A percentile compares a stretch with the other conserved stretches of the same genome.
Conservation (phyloP, 202 grass and related monocot species). For the Setaria italica region DNA sequence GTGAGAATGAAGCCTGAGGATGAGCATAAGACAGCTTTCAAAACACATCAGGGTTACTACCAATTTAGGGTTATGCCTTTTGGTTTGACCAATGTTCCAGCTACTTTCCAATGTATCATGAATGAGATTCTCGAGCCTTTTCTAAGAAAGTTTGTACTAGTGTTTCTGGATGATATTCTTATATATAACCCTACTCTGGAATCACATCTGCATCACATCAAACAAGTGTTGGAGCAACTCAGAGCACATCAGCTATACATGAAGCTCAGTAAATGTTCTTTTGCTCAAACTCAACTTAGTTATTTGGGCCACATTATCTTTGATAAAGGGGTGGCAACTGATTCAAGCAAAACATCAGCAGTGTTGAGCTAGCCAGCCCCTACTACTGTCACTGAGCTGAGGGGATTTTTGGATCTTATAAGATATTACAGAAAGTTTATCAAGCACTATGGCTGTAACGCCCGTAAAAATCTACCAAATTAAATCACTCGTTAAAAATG, state of each 20-base stretch:
- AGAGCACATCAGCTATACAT: accelerated
- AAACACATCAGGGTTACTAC: not conserved
- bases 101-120: not conserved
- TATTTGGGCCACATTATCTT: not conserved
- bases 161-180: not conserved
- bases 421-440: too few relatives aligned
- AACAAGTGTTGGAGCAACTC: not conserved
- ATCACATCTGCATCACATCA: accelerated
- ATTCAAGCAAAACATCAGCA: too few relatives aligned
- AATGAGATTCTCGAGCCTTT: too few relatives aligned
- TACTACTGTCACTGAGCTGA: too few relatives aligned
- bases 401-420: too few relatives aligned
- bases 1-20: too few relatives aligned
- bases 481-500: too few relatives aligned
- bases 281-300: accelerated
- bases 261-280: not conserved
- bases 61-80: not conserved
- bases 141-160: not conserved
- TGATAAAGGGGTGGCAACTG: too few relatives aligned
- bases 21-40: too few relatives aligned
- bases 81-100: not conserved
- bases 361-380: too few relatives aligned
- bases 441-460: too few relatives aligned
- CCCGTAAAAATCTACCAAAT: too few relatives aligned
- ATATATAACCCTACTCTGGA: not conserved